phyloP scores from a whole-genome alignment of 176 grass and related monocot species.

The Oryza rufipogon region DNA sequence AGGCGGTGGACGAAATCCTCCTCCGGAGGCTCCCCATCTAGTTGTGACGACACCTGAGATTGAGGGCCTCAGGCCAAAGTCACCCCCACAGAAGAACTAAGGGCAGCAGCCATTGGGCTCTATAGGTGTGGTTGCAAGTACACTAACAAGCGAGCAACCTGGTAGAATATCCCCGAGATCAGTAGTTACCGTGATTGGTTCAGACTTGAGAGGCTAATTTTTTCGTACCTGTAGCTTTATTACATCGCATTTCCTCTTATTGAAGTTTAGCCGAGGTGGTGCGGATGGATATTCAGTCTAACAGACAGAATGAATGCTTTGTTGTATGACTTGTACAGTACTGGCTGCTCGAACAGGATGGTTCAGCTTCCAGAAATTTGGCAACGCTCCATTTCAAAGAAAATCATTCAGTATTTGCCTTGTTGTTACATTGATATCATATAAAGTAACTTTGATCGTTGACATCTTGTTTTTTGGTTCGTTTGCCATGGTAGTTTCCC shows the following conservation, averaged over 20 bases:
- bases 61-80: conserved; percentile 81
- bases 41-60: conserved; percentile 91
- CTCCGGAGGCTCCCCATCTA: conserved; percentile 87
- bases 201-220: conserved; percentile 3
- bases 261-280: conserved; percentile 37
- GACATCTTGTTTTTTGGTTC: neutral
- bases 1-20: conserved; percentile 74
- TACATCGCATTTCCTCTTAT: conserved; percentile 24
- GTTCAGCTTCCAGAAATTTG: neutral
- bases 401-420: neutral
- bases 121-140: neutral
- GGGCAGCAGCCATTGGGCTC: conserved; percentile 32
- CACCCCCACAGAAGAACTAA: conserved; percentile 72
- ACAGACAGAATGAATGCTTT: conserved; percentile 9
- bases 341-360: neutral
- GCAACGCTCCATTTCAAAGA: neutral
- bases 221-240: conserved; percentile 45
- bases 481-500: too few relatives aligned
- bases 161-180: conserved; percentile 34
- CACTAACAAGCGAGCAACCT: conserved; percentile 30
- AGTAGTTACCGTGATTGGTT: conserved; percentile 1
- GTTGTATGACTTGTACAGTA: conserved; percentile 5
- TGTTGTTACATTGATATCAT: neutral
- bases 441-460: neutral
- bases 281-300: conserved; percentile 28